Evolutionary conservation across 805 yeast genomes (phyloP).

Genomic region (Pichia ethanolica): DNA sequence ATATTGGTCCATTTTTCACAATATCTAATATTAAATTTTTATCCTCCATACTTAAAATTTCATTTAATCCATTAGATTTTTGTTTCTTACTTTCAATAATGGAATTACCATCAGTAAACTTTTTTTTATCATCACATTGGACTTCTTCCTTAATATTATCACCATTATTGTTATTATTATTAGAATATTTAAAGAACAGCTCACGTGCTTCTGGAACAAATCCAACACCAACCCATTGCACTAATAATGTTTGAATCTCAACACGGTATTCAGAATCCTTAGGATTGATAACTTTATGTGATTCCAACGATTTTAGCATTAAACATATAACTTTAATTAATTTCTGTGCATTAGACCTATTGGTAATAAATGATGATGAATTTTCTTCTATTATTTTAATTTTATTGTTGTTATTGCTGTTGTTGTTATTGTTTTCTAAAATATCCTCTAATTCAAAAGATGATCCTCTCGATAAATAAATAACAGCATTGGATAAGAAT

Average conservation of each 20-base stretch:
- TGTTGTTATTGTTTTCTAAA: neutral
- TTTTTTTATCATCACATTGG: neutral
- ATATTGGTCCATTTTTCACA: too few species aligned
- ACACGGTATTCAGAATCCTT: constrained; percentile 46
- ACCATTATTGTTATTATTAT: neutral
- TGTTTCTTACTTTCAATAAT: too few species aligned
- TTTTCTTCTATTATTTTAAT: neutral
- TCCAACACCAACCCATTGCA: constrained; percentile 55
- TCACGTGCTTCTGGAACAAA: constrained; percentile 53
- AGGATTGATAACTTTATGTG: constrained; percentile 34
- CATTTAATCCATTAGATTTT: too few species aligned
- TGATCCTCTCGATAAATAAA: constrained; percentile 33
- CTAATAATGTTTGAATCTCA: constrained; percentile 52
- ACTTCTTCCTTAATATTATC: neutral
- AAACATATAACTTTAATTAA: constrained; percentile 51
- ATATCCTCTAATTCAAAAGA: constrained; percentile 18
- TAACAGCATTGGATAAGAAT: constrained; percentile 50
- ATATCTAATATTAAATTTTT: too few species aligned
- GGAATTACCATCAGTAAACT: neutral
- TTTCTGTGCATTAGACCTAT: constrained; percentile 29
- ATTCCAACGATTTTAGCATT: constrained; percentile 49
- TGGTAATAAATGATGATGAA: constrained; percentile 18
- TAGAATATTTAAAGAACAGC: constrained; percentile 31
- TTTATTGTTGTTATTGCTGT: neutral
- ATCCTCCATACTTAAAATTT: too few species aligned